Evolutionary conservation across 108 stramenopile genomes (phyloP).

Genomic region (Skeletonema tropicum): DNA sequence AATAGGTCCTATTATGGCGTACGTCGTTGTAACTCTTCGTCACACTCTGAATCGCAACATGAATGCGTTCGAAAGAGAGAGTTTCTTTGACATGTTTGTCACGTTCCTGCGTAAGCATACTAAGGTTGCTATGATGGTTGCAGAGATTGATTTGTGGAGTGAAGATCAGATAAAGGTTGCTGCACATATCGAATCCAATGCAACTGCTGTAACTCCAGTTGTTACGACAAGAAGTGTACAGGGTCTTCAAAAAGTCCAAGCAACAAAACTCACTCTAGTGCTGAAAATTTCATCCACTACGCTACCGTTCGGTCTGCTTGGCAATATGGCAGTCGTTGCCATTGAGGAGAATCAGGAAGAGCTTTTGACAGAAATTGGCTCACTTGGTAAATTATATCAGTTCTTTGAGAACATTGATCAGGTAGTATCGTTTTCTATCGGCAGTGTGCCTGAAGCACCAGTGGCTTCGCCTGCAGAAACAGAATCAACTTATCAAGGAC

Average conservation of each 20-base stretch:
- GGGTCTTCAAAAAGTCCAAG: neutral
- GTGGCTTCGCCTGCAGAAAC: neutral
- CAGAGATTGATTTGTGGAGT: neutral
- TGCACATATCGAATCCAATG: neutral
- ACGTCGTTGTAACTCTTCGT: neutral
- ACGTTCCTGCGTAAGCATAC: neutral
- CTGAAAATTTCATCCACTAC: constrained; percentile 1
- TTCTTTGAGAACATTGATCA: constrained; percentile 2
- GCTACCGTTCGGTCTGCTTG: neutral
- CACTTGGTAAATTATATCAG: neutral
- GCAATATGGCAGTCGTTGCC: neutral
- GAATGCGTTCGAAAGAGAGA: neutral
- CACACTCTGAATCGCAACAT: neutral
- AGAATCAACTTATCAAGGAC: neutral
- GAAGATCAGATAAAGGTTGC: neutral
- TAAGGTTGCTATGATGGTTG: neutral
- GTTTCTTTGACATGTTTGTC: neutral
- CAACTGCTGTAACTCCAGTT: neutral
- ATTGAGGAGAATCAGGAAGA: constrained; percentile 1
- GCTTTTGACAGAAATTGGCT: neutral
- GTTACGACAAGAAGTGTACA: neutral
- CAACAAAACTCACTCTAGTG: constrained; percentile 1
- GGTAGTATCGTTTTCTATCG: neutral
- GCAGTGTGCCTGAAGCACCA: constrained; percentile 1
- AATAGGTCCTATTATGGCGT: neutral